These are phyloP conservation scores for Isabelozyma heimii DNA, from an alignment of 805 yeast genomes.

Conservation along the genomic window DNA sequence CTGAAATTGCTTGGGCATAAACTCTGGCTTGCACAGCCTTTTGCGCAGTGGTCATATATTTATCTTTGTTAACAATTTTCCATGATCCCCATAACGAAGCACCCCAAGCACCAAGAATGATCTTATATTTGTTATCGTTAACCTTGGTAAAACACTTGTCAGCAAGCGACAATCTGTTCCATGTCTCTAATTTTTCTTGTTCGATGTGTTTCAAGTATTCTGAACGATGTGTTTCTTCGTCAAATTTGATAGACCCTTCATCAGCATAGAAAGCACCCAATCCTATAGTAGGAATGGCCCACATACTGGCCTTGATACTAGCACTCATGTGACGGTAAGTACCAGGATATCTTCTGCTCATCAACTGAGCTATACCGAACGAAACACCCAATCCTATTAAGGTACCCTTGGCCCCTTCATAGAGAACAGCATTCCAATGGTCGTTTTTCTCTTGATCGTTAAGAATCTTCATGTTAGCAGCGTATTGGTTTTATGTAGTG, in stretches of 20 bases:
- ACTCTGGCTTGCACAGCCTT: slow-evolving; percentile 84
- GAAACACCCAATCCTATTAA: slow-evolving; percentile 57
- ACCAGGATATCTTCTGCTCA: slow-evolving; percentile 38
- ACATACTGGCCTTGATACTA: slow-evolving; percentile 57
- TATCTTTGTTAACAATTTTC: slow-evolving; percentile 66
- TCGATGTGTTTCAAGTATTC: slow-evolving; percentile 36
- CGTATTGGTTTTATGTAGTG: not conserved
- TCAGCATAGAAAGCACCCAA: slow-evolving; percentile 67
- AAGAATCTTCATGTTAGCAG: slow-evolving; percentile 58
- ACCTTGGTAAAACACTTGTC: slow-evolving; percentile 52
- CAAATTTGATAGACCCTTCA: slow-evolving; percentile 65
- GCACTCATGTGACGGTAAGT: slow-evolving; percentile 37
- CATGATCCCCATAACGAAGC: slow-evolving; percentile 78
- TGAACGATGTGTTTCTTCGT: slow-evolving; percentile 55
- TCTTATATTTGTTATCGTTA: slow-evolving; percentile 58
- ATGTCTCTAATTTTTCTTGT: slow-evolving; percentile 48
- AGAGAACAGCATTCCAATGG: slow-evolving; percentile 54
- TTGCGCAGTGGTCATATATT: slow-evolving; percentile 67
- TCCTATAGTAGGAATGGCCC: slow-evolving; percentile 66
- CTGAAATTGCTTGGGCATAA: slow-evolving; percentile 82
- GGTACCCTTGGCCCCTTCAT: slow-evolving; percentile 64
- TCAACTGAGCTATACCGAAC: slow-evolving; percentile 46
- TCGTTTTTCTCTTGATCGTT: slow-evolving; percentile 65
- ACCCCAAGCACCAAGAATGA: slow-evolving; percentile 76
- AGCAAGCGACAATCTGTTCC: slow-evolving; percentile 46